Conservation (phyloP, 108 stramenopile species). For the Poteriospumella lacustris region DNA sequence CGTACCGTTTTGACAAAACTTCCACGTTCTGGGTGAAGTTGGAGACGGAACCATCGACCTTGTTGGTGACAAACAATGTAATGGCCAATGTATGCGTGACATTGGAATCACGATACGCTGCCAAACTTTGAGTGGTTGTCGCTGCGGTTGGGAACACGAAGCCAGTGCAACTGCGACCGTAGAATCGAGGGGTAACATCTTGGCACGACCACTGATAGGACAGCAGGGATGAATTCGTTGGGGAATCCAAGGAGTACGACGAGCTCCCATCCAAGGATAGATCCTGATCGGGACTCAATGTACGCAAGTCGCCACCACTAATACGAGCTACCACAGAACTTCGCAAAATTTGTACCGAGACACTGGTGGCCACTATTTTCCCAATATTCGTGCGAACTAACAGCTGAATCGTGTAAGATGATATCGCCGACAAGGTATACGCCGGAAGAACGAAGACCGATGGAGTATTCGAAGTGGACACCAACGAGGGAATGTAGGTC, state of each 20-base stretch:
- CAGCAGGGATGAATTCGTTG: not conserved
- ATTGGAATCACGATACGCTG: not conserved
- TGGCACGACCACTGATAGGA: not conserved
- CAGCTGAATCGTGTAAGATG: not conserved
- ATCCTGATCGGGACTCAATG: not conserved
- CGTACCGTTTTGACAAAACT: too few species aligned
- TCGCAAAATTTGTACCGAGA: not conserved
- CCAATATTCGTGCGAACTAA: not conserved
- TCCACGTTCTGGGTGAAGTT: too few species aligned
- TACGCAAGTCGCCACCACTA: not conserved
- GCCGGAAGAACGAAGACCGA: not conserved
- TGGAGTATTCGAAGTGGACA: not conserved
- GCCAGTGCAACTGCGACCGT: not conserved
- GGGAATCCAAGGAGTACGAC: not conserved
- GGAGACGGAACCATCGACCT: too few species aligned
- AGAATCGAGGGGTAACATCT: not conserved
- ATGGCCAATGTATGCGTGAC: not conserved
- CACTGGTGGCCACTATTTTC: not conserved
- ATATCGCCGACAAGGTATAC: not conserved
- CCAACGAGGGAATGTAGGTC: not conserved
- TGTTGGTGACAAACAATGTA: not conserved
- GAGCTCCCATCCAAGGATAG: not conserved
- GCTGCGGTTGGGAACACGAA: not conserved
- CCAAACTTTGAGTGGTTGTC: not conserved
- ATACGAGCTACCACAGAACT: not conserved